Evolutionary conservation across 2,329 filamentous ascomycete genomes (phyloP).

Genomic region (Fusarium oligoseptatum): DNA sequence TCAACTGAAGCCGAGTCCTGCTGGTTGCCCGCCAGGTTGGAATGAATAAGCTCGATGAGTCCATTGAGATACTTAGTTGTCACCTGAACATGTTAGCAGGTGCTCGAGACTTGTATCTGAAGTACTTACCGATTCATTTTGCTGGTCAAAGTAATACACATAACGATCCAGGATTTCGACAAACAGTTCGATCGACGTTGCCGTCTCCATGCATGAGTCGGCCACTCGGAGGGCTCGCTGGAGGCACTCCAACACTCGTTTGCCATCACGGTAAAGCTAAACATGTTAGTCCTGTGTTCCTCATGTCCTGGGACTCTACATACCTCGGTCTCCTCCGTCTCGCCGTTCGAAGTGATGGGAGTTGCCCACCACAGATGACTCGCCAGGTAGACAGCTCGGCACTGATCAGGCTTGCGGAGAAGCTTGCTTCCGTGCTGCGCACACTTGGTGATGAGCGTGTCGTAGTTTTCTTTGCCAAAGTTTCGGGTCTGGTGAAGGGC

Average conservation of each 20-base stretch:
- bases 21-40: conserved; percentile 89
- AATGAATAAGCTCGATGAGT: conserved; percentile 97
- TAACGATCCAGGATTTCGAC: conserved; percentile 99
- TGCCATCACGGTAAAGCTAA: conserved; percentile 95
- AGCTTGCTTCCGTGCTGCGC: conserved; percentile 97
- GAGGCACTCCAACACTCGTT: conserved; percentile 94
- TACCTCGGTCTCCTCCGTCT: conserved; percentile 85
- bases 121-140: conserved; percentile 87
- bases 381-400: conserved; percentile 93
- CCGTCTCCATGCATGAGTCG: conserved; percentile 98
- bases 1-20: conserved; percentile 86
- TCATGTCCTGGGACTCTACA: conserved; percentile 51
- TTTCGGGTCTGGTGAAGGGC: conserved; percentile 89
- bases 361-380: conserved; percentile 99
- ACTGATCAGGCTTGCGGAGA: conserved; percentile 97
- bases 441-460: conserved; percentile 97
- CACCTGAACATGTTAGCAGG: conserved; percentile 61
- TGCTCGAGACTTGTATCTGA: not conserved
- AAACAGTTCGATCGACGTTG: conserved; percentile 96
- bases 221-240: conserved; percentile 95
- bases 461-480: conserved; percentile 97
- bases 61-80: conserved; percentile 99
- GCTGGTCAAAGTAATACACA: conserved; percentile 99
- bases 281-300: conserved; percentile 35
- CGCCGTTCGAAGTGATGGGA: conserved; percentile 80